Base-by-base conservation (phyloP, 2,329 filamentous ascomycete genomes). In the Ophiocordyceps camponoti-floridani region DNA sequence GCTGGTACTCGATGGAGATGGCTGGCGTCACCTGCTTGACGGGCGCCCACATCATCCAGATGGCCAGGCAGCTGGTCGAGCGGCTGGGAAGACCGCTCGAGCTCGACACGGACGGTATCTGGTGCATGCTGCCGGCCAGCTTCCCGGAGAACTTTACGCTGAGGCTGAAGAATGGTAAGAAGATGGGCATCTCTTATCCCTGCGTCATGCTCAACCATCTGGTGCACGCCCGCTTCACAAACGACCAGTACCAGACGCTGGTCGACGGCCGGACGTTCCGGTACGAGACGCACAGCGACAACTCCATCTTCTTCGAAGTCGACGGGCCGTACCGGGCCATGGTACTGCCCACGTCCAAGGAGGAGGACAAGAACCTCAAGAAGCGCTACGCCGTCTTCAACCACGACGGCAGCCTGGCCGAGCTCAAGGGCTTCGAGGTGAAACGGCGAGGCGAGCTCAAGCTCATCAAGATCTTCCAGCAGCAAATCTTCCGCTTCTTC, bases 1-100 rank as follows among this genome's bases (percentile, higher is more conserved):
- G 91, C 45, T 98, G 91, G 91, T 98, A 98, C 59, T 98, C 91
- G 16, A 81, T 98, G 75, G 91, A 98, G 60, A 98, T 98, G 91
- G 91, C 93, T 14, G 91, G 91, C 53, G 91, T 98, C 4, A 98
- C 91, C 40, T 98, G 91, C 65, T 68, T 98, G 60, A 98, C 91
- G 1, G 91, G 91, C 49, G 91, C 91, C 30, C 84, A 80, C 40
- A 98, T 98, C 58, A 98, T 98, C 59, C 91, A 98, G 57, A 79
- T 98, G 73, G 93, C 91, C 16, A 78, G 89, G 56, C 82, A 91
- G 54, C 73, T 98, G 2, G 89, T 98, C 4, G 91, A 98, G 58
- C 77, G 91, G 8, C 84, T 98, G 35, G 91, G 91, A 23, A 76
- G 91, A 46, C 91, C 91, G 0, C 70, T 98, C 44, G 91, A 98